Evolutionary conservation across 306 rosid genomes (phyloP).

Genomic region (Aeschynomene evenia): DNA sequence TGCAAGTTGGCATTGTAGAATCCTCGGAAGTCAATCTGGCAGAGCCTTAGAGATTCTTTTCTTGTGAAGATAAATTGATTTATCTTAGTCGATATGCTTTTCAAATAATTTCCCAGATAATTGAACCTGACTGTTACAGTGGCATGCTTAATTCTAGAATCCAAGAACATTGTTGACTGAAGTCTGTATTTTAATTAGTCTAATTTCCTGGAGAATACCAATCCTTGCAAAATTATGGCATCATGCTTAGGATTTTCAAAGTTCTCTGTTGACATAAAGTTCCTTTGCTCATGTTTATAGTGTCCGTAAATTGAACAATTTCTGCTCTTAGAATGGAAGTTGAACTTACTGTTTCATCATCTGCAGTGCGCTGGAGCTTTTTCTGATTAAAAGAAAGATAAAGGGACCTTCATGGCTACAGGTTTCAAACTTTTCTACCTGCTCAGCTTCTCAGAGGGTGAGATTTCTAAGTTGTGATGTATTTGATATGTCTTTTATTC

Average conservation of each 20-base stretch:
- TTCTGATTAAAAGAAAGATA: slow-evolving; percentile 83
- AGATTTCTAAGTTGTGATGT: slow-evolving; percentile 33
- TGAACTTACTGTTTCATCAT: slow-evolving; percentile 35
- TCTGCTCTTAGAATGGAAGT: not conserved
- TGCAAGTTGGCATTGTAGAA: not conserved
- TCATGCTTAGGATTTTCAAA: not conserved
- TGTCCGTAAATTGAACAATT: slow-evolving; percentile 15
- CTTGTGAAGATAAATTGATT: not conserved
- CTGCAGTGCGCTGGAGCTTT: slow-evolving; percentile 89
- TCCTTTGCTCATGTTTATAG: not conserved
- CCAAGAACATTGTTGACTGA: not conserved
- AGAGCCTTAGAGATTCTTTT: slow-evolving; percentile 7
- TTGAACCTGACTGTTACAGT: not conserved
- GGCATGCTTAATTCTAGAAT: not conserved
- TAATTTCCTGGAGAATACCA: not conserved
- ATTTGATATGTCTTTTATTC: slow-evolving; percentile 4
- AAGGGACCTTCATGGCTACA: slow-evolving; percentile 93
- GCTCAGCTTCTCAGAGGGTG: slow-evolving; percentile 71
- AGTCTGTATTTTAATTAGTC: not conserved
- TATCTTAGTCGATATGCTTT: not conserved
- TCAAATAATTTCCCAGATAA: not conserved
- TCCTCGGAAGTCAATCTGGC: slow-evolving; percentile 11
- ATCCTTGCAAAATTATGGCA: not conserved
- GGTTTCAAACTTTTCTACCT: slow-evolving; percentile 53
- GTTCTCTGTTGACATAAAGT: not conserved